Evolutionary conservation across 1,284 basidiomycete genomes (phyloP).

Genomic region (Cystobasidiaceae sp.): DNA sequence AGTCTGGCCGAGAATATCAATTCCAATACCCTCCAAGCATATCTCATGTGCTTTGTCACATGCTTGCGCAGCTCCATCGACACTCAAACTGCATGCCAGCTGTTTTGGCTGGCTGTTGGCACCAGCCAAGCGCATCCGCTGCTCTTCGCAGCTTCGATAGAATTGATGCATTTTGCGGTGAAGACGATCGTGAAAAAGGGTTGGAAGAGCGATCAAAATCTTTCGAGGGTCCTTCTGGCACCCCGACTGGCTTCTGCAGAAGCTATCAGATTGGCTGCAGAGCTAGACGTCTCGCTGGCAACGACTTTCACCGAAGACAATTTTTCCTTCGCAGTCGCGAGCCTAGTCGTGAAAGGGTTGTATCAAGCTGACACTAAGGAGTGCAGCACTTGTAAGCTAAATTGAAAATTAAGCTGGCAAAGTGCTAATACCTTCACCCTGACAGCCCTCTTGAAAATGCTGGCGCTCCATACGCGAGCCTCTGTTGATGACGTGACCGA

Average conservation of each 20-base stretch:
- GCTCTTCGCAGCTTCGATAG: neutral
- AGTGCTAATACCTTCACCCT: neutral
- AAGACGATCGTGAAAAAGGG: neutral
- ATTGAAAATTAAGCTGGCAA: neutral
- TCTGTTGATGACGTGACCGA: too few relatives aligned
- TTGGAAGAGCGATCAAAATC: too few relatives aligned
- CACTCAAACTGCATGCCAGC: neutral
- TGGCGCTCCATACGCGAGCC: too few relatives aligned
- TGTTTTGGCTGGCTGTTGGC: conserved; percentile 17
- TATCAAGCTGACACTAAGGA: neutral
- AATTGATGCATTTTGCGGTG: neutral
- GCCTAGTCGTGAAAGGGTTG: conserved; percentile 3
- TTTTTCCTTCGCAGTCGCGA: conserved; percentile 7
- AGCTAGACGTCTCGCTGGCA: conserved; percentile 2
- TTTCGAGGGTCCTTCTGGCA: too few relatives aligned
- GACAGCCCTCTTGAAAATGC: too few relatives aligned
- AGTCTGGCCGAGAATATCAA: conserved; percentile 8
- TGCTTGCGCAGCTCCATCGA: neutral
- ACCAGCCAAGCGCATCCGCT: conserved; percentile 14
- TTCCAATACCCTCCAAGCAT: conserved; percentile 18
- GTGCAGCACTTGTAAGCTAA: neutral
- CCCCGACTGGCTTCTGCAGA: neutral
- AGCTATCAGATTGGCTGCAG: neutral
- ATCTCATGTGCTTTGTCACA: neutral
- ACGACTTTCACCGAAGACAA: conserved; percentile 11